Evolutionary conservation across 208 protist species (phyloP).

Genomic region (Tritrichomonas musculus): DNA sequence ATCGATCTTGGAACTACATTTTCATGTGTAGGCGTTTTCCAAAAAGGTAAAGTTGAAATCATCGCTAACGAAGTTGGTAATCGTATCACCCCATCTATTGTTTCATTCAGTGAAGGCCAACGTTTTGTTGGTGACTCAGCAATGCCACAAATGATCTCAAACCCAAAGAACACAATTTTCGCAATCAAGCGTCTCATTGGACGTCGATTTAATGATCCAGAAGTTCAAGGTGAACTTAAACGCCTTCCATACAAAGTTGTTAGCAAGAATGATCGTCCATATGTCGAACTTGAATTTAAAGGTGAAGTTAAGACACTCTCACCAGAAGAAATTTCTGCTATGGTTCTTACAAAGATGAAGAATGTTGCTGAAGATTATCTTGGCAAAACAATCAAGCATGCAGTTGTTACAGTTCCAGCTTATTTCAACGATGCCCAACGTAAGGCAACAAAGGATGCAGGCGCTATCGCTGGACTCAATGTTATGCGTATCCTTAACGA

Average conservation of each 20-base stretch:
- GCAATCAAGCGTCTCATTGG: constrained; percentile 85
- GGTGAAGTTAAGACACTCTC: constrained; percentile 70
- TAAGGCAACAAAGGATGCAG: constrained; percentile 79
- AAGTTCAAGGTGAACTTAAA: constrained; percentile 84
- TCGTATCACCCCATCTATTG: constrained; percentile 95
- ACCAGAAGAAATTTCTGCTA: constrained; percentile 78
- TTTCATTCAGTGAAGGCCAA: constrained; percentile 83
- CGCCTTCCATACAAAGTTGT: constrained; percentile 84
- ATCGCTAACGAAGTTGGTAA: constrained; percentile 98
- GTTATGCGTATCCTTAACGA: constrained; percentile 99
- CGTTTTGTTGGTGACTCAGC: constrained; percentile 73
- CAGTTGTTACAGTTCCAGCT: too few relatives aligned
- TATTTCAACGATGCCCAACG: too few relatives aligned
- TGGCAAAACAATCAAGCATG: constrained; percentile 69
- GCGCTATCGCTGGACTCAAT: constrained; percentile 74
- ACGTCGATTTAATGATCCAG: constrained; percentile 72
- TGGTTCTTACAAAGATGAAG: constrained; percentile 83
- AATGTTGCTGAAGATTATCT: constrained; percentile 82
- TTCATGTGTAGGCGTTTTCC: constrained; percentile 56
- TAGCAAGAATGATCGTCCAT: constrained; percentile 60
- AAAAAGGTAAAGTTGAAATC: constrained; percentile 74
- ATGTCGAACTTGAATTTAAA: constrained; percentile 61
- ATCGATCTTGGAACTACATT: constrained; percentile 63
- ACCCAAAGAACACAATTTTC: constrained; percentile 72
- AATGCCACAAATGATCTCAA: constrained; percentile 74